Evolutionary conservation across 305 asterid species (phyloP), one percentile per base, ranked within the genome.

Genomic region (Fraxinus latifolia): DNA sequence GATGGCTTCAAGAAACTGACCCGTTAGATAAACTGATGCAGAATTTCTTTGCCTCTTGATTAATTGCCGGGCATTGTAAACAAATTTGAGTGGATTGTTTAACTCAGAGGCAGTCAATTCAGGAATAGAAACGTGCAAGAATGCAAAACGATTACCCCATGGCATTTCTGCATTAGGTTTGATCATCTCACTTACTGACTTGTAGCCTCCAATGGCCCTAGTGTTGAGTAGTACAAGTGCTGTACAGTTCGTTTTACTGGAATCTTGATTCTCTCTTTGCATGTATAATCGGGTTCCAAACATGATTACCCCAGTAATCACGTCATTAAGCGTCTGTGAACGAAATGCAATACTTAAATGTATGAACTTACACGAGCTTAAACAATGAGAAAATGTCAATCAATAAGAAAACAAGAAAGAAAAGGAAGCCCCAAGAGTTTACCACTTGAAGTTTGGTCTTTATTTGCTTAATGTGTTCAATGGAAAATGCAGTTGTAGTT

Each of bases 91-190:
- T 0, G 95, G 95, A 44, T 85, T 77, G 7, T 79, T 31, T 1
- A 80, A 29, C 73, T 85, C 78, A 0, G 80, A 37, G 0, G 7
- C 39, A 0, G 83, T 71, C 23, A 92, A 32, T 21, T 90, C 80
- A 0, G 97, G 96, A 5, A 93, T 4, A 1, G 91, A 42, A 60
- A 92, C 82, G 0, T 82, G 94, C 62, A 91, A 79, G 83, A 92
- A 92, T 12, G 95, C 90, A 33, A 92, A 86, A 1, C 86, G 92
- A 71, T 93, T 93, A 1, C 97, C 97, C 97, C 95, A 90, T 0
- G 94, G 89, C 83, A 76, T 86, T 11, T 88, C 78, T 0, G 96
- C 81, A 33, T 85, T 81, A 3, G 95, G 93, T 74, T 88, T 90
- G 29, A 88, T 76, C 96, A 93, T 93, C 39, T 91, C 97, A 1